Base-by-base conservation (phyloP, 2,329 filamentous ascomycete genomes). In the Cryphonectria nitschkei region DNA sequence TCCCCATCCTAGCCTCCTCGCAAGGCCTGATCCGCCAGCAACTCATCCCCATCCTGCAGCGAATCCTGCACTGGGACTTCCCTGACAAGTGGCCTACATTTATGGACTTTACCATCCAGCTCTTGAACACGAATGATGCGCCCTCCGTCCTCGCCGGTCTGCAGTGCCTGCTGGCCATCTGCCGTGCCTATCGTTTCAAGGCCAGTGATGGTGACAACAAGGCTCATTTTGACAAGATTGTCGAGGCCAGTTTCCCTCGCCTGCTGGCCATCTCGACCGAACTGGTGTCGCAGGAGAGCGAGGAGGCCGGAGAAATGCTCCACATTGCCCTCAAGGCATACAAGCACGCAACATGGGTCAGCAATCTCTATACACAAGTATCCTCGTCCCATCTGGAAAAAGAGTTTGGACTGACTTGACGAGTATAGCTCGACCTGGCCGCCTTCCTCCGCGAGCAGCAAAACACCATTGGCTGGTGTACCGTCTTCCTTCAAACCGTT, bases 301-400 rank as follows among this genome's bases (percentile, higher is more conserved):
- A 97, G 76, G 96, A 99, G 82, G 96, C 95, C 26, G 95, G 93
- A 72, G 96, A 98, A 84, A 98, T 99, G 93, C 86, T 99, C 76
- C 93, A 97, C 79, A 91, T 97, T 71, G 93, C 97, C 69, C 88
- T 99, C 78, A 99, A 99, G 85, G 92, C 94, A 52, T 99, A 97
- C 84, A 99, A 99, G 84, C 95, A 99, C 83, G 95, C 96, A 64
- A 97, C 97, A 77, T 99, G 97, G 87, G 93, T 97, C 84, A 78
- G 91, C 85, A 71, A n/a, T n/a, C 8, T 34, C 37, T 39, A 39
- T 11, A 22, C 22, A 22, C 22, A 22, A 22, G 2, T 46, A 46
- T 22, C 4, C 43, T 19, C 6, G 16, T 46, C 43, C 16, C 43
- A 16, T n/a, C 29, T 22, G 34, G 19, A 37, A 41, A 2, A n/a